phyloP scores from a whole-genome alignment of 2,329 filamentous ascomycete genomes.

The Ramularia collo-cygni region DNA sequence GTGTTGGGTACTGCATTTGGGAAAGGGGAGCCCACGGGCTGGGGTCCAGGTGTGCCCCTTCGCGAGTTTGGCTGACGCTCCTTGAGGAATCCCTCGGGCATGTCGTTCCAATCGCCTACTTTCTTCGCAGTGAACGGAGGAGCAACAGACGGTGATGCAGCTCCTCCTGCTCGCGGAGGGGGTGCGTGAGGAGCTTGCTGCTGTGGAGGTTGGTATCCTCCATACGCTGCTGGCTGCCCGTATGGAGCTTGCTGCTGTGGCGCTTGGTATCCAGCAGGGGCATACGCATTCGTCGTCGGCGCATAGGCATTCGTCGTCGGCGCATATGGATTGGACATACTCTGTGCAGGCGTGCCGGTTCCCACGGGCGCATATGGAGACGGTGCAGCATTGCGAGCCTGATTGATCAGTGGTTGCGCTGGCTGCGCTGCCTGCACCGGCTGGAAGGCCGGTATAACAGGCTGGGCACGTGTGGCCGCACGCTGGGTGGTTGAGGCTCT shows the following conservation, averaged over 20 bases:
- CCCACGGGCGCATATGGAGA: constrained; percentile 35
- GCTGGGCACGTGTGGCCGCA: constrained; percentile 17
- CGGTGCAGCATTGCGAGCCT: constrained; percentile 25
- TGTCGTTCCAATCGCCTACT: constrained; percentile 87
- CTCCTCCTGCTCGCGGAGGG: constrained; percentile 59
- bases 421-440: constrained; percentile 35
- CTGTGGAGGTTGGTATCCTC: constrained; percentile 38
- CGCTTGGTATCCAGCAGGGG: constrained; percentile 34
- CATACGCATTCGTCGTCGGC: constrained; percentile 31
- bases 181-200: constrained; percentile 45
- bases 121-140: constrained; percentile 66
- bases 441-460: constrained; percentile 18
- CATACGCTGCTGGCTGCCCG: constrained; percentile 33
- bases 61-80: constrained; percentile 55
- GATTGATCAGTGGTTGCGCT: constrained; percentile 37
- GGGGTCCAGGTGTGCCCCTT: constrained; percentile 62
- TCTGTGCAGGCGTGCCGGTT: constrained; percentile 9
- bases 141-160: constrained; percentile 56
- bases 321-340: constrained; percentile 45
- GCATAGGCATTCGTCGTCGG: constrained; percentile 50
- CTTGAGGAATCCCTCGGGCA: constrained; percentile 72
- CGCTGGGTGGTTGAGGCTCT: constrained; percentile 29
- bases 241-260: constrained; percentile 38
- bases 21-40: constrained; percentile 69
- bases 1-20: constrained; percentile 52